Base-by-base conservation (phyloP, 768 basidiomycete species). In the Heimioporus sp. region DNA sequence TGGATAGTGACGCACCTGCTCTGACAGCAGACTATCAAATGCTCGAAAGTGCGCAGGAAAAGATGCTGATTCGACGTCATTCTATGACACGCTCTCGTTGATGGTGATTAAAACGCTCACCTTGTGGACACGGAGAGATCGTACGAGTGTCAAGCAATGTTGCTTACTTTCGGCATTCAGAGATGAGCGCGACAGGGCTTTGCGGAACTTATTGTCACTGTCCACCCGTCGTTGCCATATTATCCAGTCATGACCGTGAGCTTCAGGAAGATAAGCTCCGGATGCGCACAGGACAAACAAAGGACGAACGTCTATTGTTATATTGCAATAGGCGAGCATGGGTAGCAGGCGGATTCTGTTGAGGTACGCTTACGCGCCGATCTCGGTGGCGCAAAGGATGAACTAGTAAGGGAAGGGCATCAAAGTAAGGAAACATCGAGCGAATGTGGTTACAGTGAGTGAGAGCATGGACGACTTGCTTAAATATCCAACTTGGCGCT, bases 21-120 rank as follows among this genome's bases (percentile, higher is more conserved):
- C 17, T 13, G 7, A 40, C 51, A 56, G 44, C 66, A 69, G 13
- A 16, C 38, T n/a, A 41, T 35, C 28, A 66, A 9, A 48, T 70
- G 66, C 17, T 55, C 38, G 42, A 56, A 69, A 6, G 52, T 54
- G 34, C 67, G 42, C 53, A 60, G 44, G 19, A 65, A 63, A 28
- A 70, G 50, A 48, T 56, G 19, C 66, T 67, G 38, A 43, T 37
- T 16, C 31, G 10, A 11, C 8, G 43, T 64, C 45, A 60, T 48
- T 31, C 19, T 34, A 37, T 19, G 2, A n/a, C 15, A n/a, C 24
- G 30, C 9, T 4, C 8, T 16, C 50, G 37, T 32, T 5, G 39
- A 28, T 28, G 24, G 24, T 34, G 17, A 9, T 13, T 50, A 7
- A 2, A 20, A 30, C 10, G 19, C 50, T 51, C 42, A 69, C 65